phyloP scores from a whole-genome alignment of 257 asterid genomes.

The Capsicum pubescens region DNA sequence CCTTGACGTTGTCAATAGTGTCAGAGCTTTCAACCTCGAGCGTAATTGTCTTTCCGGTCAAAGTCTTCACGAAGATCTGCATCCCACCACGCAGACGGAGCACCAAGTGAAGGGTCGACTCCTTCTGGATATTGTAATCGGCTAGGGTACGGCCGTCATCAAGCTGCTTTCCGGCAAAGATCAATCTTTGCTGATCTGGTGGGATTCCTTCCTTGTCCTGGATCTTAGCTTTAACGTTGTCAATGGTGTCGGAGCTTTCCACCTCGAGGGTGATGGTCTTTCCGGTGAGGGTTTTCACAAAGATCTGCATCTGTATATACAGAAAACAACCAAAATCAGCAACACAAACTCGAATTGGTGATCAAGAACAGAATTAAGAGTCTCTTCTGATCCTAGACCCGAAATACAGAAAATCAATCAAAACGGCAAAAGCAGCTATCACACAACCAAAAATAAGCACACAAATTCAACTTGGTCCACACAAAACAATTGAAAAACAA shows the following conservation, averaged over 20 bases:
- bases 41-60: constrained; percentile 51
- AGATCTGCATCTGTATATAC: constrained; percentile 55
- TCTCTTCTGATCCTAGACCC: no score
- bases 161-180: constrained; percentile 48
- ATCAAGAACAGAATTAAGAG: no score
- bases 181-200: constrained; percentile 54
- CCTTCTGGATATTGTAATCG: constrained; percentile 65
- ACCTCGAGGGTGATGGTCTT: constrained; percentile 53
- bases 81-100: constrained; percentile 56
- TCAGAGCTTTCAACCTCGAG: constrained; percentile 50
- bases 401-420: no score
- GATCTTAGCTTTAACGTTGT: constrained; percentile 50
- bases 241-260: constrained; percentile 50
- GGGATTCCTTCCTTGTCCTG: constrained; percentile 57
- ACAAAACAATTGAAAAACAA: no score
- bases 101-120: constrained; percentile 56
- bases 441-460: not conserved
- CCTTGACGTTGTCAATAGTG: constrained; percentile 51
- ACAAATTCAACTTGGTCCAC: not conserved
- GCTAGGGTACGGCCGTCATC: constrained; percentile 58
- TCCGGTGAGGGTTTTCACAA: constrained; percentile 41
- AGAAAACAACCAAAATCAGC: not conserved
- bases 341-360: not conserved
- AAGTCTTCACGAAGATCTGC: constrained; percentile 47
- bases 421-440: no score